Evolutionary conservation across 345 rosid genomes (phyloP), one percentile per base, ranked within the genome.

Genomic region (Hibiscus mutabilis): DNA sequence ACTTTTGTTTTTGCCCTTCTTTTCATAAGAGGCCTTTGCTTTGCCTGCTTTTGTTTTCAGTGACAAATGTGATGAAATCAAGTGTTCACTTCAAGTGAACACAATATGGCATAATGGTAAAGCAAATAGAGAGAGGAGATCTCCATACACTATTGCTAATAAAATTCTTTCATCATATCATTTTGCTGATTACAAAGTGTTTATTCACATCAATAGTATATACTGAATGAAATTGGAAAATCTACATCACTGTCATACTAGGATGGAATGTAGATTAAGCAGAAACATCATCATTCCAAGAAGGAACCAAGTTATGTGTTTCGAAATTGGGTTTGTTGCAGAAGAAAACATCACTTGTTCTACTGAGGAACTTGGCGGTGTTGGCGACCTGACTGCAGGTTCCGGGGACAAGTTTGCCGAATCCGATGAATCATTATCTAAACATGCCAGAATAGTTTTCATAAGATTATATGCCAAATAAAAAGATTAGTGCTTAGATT

Each of bases 381-480:
- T 49, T 53, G 79, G 64, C 49, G 86, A 51, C 18, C 71, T 27
- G 1, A 18, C 47, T 16, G 68, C 61, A 33, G 78, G 10, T 22
- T 62, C 78, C 2, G 84, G 80, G 33, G 77, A 62, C 14, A 29
- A 62, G 59, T 64, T 3, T 13, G 55, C 11, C 18, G 6, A 49
- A 49, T 49, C 53, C 18, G 53, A 49, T 0, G 81, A 76, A 68
- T 68, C 71, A 70, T 22, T 72, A 47, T 12, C 40, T 62, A 71
- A 63, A 73, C 76, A 87, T 81, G 79, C 70, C 2, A 66, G 68
- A 37, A 72, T 49, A 53, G 58, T 53, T n/a, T 55, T 69, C 12
- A 0, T 33, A 19, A 22, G 6, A 7, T 52, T 52, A 16, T 33
- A 44, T 2, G 13, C 18, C 33, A 31, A 31, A 10, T 42, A 42